These are phyloP conservation scores for Lecanosticta acicola DNA, from an alignment of 2,329 filamentous ascomycete genomes.

Conservation along the genomic window DNA sequence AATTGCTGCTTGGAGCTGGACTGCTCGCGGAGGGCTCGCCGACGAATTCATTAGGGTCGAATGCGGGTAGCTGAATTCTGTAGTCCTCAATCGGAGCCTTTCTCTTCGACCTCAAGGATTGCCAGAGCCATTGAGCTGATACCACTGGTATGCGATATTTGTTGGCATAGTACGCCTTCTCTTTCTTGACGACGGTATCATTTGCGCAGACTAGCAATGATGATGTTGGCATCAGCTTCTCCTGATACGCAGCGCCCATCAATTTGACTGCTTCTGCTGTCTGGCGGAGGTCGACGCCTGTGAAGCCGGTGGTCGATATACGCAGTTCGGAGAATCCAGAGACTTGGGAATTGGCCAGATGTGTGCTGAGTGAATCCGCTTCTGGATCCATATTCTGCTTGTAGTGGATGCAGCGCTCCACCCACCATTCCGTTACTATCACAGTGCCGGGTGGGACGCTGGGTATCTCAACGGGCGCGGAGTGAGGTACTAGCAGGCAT, in stretches of 20 bases:
- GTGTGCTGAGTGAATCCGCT: conserved; percentile 67
- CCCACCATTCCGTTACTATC: conserved; percentile 81
- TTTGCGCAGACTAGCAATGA: conserved; percentile 66
- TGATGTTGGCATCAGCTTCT: conserved; percentile 65
- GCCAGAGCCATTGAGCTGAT: conserved; percentile 75
- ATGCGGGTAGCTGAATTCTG: conserved; percentile 19
- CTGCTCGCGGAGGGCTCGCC: conserved; percentile 12
- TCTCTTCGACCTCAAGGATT: conserved; percentile 57
- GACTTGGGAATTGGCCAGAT: conserved; percentile 52
- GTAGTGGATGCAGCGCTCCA: conserved; percentile 79
- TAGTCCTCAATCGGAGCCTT: conserved; percentile 44
- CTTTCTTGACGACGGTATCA: conserved; percentile 47
- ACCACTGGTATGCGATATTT: conserved; percentile 78
- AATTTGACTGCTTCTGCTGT: conserved; percentile 69
- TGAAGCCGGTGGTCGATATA: conserved; percentile 40
- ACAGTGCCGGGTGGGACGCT: conserved; percentile 30
- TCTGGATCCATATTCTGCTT: conserved; percentile 65
- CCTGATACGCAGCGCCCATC: conserved; percentile 69
- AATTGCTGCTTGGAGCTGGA: conserved; percentile 10
- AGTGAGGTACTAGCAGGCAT: conserved; percentile 33
- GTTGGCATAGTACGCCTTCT: conserved; percentile 73
- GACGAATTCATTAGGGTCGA: conserved; percentile 15
- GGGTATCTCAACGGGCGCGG: conserved; percentile 18
- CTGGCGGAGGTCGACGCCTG: conserved; percentile 73
- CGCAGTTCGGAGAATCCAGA: conserved; percentile 62